phyloP scores from a whole-genome alignment of 768 basidiomycete genomes.

The Tubosaeta sp. region DNA sequence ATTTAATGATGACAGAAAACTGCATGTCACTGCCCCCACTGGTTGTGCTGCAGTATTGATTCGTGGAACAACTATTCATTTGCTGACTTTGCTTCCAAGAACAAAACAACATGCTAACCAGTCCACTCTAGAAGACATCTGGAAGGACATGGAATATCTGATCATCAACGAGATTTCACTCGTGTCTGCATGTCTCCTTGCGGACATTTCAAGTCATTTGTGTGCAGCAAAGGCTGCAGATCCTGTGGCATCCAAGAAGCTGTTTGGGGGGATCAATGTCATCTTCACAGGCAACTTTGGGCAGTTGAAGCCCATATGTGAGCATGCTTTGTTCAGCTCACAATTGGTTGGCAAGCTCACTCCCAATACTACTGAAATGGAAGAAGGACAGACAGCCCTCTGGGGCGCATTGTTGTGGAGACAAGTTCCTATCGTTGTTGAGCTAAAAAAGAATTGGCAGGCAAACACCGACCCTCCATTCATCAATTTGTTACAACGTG shows the following conservation, averaged over 20 bases:
- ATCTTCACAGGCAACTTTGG: background rate
- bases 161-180: background rate
- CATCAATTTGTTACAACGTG: background rate
- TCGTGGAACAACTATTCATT: too few species aligned
- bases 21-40: too few species aligned
- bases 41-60: too few species aligned
- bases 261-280: too few species aligned
- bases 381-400: background rate
- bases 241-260: background rate
- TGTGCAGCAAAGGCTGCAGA: background rate
- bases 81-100: too few species aligned
- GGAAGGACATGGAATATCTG: background rate
- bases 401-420: background rate
- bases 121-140: background rate
- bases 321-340: background rate
- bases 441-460: background rate
- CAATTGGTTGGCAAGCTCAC: background rate
- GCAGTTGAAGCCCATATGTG: background rate
- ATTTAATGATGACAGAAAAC: too few species aligned
- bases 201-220: background rate
- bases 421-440: background rate
- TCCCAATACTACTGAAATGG: background rate
- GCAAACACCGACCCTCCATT: background rate
- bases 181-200: background rate
- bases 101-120: background rate